Conservation (phyloP, 2,329 filamentous ascomycete species). For the Ceratocystis ficicola region DNA sequence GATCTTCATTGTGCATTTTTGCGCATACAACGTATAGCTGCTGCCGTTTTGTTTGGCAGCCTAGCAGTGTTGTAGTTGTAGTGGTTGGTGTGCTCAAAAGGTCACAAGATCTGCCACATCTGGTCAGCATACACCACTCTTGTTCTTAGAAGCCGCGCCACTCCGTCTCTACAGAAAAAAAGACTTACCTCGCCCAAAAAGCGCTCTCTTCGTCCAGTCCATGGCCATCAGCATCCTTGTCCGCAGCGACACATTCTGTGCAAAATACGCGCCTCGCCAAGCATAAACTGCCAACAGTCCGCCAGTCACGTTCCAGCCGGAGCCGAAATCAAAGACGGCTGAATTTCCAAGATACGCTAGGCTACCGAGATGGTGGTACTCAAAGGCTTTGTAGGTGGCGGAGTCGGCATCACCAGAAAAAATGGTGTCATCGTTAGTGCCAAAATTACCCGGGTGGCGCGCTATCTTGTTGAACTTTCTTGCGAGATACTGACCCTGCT, state of each 20-base stretch:
- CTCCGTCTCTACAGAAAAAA: not conserved
- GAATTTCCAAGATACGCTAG: slow-evolving; percentile 94
- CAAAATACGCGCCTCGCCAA: slow-evolving; percentile 94
- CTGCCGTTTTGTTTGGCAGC: not conserved
- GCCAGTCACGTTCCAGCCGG: slow-evolving; percentile 62
- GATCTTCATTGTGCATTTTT: not conserved
- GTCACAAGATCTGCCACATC: slow-evolving; percentile 39
- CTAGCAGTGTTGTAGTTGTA: too few species aligned
- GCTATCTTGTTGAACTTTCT: slow-evolving; percentile 90
- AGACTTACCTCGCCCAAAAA: slow-evolving; percentile 83
- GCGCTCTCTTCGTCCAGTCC: slow-evolving; percentile 95
- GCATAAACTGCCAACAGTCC: slow-evolving; percentile 89
- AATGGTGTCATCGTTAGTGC: slow-evolving; percentile 55
- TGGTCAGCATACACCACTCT: not conserved
- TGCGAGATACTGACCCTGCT: slow-evolving; percentile 86
- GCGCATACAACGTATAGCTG: not conserved
- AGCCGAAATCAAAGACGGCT: slow-evolving; percentile 76
- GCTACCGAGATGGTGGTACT: slow-evolving; percentile 83
- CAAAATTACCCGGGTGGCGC: slow-evolving; percentile 60
- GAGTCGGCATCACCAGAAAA: slow-evolving; percentile 84
- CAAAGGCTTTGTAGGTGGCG: slow-evolving; percentile 84
- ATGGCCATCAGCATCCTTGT: slow-evolving; percentile 83
- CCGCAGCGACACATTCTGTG: slow-evolving; percentile 86
- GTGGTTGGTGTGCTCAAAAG: slow-evolving; percentile 30
- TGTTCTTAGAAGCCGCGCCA: not conserved